Percentiles rank a stretch among this genome's conserved stretches.
These are phyloP conservation scores for Pisolithus marmoratus DNA, from an alignment of 768 basidiomycete genomes.

Conservation along the genomic window DNA sequence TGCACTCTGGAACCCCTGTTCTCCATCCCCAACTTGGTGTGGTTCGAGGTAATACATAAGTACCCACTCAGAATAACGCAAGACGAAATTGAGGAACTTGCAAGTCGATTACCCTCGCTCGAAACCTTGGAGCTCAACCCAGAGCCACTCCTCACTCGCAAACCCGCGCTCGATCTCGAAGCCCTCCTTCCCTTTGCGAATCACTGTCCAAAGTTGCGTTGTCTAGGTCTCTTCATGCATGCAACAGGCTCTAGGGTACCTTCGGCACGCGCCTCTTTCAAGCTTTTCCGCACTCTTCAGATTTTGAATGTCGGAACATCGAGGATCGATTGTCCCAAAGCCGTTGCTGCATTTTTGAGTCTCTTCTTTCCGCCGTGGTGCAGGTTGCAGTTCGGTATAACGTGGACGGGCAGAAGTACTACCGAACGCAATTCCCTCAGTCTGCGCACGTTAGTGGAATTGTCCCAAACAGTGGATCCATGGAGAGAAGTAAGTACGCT, in stretches of 20 bases:
- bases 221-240: conserved; percentile 34
- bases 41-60: conserved; percentile 31
- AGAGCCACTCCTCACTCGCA: conserved; percentile 34
- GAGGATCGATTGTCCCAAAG: conserved; percentile 34
- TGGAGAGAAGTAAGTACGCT: conserved; percentile 41
- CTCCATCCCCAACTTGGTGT: conserved; percentile 20
- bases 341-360: conserved; percentile 49
- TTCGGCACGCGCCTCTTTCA: conserved; percentile 1
- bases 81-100: conserved; percentile 41
- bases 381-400: conserved; percentile 40
- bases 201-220: conserved; percentile 32
- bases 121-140: conserved; percentile 41
- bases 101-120: conserved; percentile 39
- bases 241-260: conserved; percentile 23
- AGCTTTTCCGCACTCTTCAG: conserved; percentile 15
- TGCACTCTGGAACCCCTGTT: conserved; percentile 34
- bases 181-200: conserved; percentile 36
- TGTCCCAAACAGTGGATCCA: conserved; percentile 21
- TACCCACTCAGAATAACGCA: conserved; percentile 30
- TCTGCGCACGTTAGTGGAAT: neutral
- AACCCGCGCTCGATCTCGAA: conserved; percentile 29
- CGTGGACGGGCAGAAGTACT: conserved; percentile 34
- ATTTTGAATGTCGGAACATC: conserved; percentile 48
- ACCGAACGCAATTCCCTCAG: conserved; percentile 10
- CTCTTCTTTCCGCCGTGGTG: conserved; percentile 43